Base-by-base conservation (phyloP, 164 flowering plant species). In the Platanus orientalis region DNA sequence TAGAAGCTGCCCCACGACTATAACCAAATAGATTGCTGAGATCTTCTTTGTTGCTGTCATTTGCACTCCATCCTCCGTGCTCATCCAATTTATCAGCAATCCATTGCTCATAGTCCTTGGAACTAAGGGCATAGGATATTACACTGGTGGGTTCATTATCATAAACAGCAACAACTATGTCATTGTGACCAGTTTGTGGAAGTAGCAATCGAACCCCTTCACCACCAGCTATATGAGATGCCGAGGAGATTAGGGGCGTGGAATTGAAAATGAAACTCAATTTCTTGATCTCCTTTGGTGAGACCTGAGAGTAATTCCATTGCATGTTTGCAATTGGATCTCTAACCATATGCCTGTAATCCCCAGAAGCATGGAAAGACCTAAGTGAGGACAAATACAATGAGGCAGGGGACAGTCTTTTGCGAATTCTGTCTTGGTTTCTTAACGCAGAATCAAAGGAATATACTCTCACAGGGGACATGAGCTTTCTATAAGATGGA, bases 371-470 rank as follows among this genome's bases (percentile, higher is more conserved):
- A 80, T 88, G 94, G 71, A 88, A 92, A n/a, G 94, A 87, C 73
- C 82, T 80, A 47, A 78, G 62, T 6, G 82, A 71, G 6, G 92
- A 85, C 57, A 90, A 66, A 59, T 84, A 85, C 71, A 79, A 66
- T 13, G 89, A 70, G 29, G 91, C 68, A 11, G 87, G 84, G 0
- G 78, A 72, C 65, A 79, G 66, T 58, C 80, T 84, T 76, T 72
- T 85, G 23, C 42, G 64, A 4, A 73, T 70, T 69, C 79, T 81
- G 54, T 90, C 94, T 67, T 76, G 86, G 25, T 79, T 54, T 69
- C 90, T 87, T 59, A 79, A 48, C 10, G 92, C 99, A 30, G 99
- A 92, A 78, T 95, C 99, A 71, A 95, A 90, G 28, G 99, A 95
- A 66, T 85, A 75, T 52, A 92, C 96, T 68, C 98, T 75, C 60